Conservation (phyloP, 352 stramenopile species). For the Chrysophaeum taylorii region DNA sequence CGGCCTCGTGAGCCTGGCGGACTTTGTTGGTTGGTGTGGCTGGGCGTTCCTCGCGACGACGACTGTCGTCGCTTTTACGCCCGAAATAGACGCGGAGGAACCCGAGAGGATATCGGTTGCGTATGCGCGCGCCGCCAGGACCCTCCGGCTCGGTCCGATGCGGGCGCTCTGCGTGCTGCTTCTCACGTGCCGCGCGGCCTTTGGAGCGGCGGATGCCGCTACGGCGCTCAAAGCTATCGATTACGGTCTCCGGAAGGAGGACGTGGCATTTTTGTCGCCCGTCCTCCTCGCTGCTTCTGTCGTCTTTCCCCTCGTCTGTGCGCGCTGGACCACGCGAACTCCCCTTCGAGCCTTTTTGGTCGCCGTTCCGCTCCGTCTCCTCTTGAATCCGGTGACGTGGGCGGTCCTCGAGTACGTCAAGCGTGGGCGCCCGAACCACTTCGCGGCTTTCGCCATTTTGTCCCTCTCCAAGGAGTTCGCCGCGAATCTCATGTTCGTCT, state of each 20-base stretch:
- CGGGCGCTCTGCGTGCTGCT: slow-evolving; percentile 68
- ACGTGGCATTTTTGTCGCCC: slow-evolving; percentile 66
- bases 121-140: slow-evolving; percentile 65
- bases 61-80: slow-evolving; percentile 73
- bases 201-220: slow-evolving; percentile 73
- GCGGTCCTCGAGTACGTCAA: slow-evolving; percentile 10
- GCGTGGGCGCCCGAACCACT: background rate
- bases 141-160: slow-evolving; percentile 69
- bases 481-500: slow-evolving; percentile 78
- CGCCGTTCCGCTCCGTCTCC: slow-evolving; percentile 69
- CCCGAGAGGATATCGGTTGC: slow-evolving; percentile 63
- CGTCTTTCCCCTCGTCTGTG: slow-evolving; percentile 42
- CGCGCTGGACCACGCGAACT: slow-evolving; percentile 28
- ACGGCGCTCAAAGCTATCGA: slow-evolving; percentile 69
- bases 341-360: slow-evolving; percentile 32
- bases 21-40: slow-evolving; percentile 84
- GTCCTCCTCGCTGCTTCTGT: slow-evolving; percentile 50
- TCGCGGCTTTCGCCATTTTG: slow-evolving; percentile 18
- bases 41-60: slow-evolving; percentile 82
- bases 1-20: slow-evolving; percentile 65
- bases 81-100: slow-evolving; percentile 75
- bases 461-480: slow-evolving; percentile 59
- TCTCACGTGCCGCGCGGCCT: slow-evolving; percentile 77
- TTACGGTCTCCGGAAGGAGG: slow-evolving; percentile 67
- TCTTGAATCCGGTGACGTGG: slow-evolving; percentile 8